Evolutionary conservation across 192 early-diverging fungal genomes (phyloP), one percentile per base, ranked within the genome.

Genomic region (Kickxella alabastrina): DNA sequence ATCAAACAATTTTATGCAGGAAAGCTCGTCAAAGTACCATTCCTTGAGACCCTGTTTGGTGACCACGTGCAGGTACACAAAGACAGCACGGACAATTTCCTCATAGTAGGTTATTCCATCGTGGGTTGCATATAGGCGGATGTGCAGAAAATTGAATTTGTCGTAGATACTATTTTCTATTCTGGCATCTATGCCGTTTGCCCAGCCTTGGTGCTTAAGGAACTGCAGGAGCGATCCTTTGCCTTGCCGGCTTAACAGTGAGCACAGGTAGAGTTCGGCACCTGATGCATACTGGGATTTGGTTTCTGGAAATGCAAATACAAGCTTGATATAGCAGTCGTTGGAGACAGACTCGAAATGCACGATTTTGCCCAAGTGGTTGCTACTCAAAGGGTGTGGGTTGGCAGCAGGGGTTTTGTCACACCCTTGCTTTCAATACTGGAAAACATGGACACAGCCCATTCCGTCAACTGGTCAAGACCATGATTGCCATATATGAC

Each of bases 121-220:
- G 1, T 40, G 50, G 6, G 73, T 69, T 6, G 49, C 47, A 4
- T 24, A 3, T 10, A 59, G n/a, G 7, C 8, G 6, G 5, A 76
- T 55, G 3, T 36, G 28, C 23, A 65, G 58, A 2, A 54, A 12
- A 32, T 61, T 48, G 19, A 58, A 52, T 14, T 24, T 45, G 26
- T 66, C 56, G 14, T 29, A 4, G 25, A 0, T 32, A 1, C 7
- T 25, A n/a, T 6, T 1, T 4, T 27, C 18, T 12, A 26, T 22
- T 6, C 84, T 80, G 1, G 80, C 85, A 13, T 14, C 14, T 65
- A 76, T 35, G 90, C 62, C 15, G 22, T 73, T 69, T 34, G 84
- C 79, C 93, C 93, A 96, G 3, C 89, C 88, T 26, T 86, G 80
- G 34, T 84, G 77, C 57, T 91, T 93, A 23, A 96, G 65, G 26